phyloP scores from a whole-genome alignment of 176 grass and related monocot genomes.

The Zoysia japonica region DNA sequence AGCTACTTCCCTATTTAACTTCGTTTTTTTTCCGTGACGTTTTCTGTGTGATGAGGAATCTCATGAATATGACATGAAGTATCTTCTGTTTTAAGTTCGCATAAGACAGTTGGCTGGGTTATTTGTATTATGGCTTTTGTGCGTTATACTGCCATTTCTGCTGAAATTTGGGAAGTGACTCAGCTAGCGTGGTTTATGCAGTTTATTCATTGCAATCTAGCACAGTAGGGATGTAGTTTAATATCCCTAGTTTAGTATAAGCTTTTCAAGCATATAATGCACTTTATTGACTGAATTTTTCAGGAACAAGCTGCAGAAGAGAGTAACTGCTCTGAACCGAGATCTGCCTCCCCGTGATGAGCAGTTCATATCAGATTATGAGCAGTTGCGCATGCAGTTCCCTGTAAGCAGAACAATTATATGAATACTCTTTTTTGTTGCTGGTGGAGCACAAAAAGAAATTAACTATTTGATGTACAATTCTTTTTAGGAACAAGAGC shows the following conservation, averaged over 20 bases:
- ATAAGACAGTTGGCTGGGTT: background rate
- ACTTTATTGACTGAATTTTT: slow-evolving; percentile 24
- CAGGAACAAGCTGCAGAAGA: slow-evolving; percentile 98
- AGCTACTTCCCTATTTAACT: slow-evolving; percentile 27
- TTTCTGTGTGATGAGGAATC: background rate
- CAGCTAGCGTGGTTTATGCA: background rate
- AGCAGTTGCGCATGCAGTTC: slow-evolving; percentile 59
- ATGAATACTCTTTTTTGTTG: slow-evolving; percentile 16
- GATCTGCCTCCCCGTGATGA: slow-evolving; percentile 77
- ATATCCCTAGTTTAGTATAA: slow-evolving; percentile 1
- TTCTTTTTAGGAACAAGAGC: slow-evolving; percentile 75
- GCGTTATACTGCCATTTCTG: background rate
- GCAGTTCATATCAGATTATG: slow-evolving; percentile 93
- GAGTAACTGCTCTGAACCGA: slow-evolving; percentile 69
- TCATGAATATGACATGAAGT: background rate
- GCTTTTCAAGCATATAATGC: slow-evolving; percentile 16
- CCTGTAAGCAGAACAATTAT: slow-evolving; percentile 56
- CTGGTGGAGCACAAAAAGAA: background rate
- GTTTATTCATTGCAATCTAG: slow-evolving; percentile 13
- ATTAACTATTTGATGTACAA: slow-evolving; percentile 35
- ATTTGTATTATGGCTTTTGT: background rate
- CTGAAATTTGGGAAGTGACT: slow-evolving; percentile 8
- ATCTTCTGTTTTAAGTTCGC: background rate
- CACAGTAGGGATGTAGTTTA: background rate
- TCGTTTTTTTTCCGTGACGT: background rate